Conservation (phyloP, 495 filamentous ascomycete genomes). For the Collariella sp. region DNA sequence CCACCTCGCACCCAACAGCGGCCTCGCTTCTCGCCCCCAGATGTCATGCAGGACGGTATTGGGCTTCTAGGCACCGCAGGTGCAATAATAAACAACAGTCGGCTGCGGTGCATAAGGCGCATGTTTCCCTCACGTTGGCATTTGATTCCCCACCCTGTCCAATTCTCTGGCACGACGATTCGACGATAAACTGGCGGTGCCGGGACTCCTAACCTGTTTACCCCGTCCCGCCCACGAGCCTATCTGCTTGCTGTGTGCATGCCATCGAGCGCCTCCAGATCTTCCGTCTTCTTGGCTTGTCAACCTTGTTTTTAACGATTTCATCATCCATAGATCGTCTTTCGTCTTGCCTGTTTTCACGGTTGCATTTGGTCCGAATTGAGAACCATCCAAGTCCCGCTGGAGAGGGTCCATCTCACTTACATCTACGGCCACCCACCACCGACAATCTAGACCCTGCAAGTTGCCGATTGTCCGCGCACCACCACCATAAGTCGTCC, state of each 20-base stretch:
- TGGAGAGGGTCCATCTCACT: neutral
- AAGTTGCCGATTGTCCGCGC: neutral
- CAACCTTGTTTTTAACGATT: too few relatives aligned
- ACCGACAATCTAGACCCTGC: neutral
- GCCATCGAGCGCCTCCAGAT: too few relatives aligned
- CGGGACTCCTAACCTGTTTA: too few relatives aligned
- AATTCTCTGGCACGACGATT: neutral
- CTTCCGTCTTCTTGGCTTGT: too few relatives aligned
- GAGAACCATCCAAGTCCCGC: too few relatives aligned
- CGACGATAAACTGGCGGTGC: neutral
- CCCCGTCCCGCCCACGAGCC: too few relatives aligned
- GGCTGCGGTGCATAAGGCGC: neutral
- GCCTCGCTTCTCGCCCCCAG: neutral
- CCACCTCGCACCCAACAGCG: neutral
- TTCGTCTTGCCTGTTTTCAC: too few relatives aligned
- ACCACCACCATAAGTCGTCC: neutral
- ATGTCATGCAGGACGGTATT: neutral
- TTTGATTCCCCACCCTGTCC: neutral
- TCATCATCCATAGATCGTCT: too few relatives aligned
- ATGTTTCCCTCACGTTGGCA: neutral
- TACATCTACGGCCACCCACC: neutral
- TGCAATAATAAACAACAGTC: neutral
- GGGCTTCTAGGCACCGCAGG: neutral
- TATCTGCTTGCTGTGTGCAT: too few relatives aligned
- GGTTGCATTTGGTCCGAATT: too few relatives aligned